Percentiles rank a stretch among this genome's conserved stretches.
phyloP scores from a whole-genome alignment of 2,329 filamentous ascomycete species.

The Alternaria triticimaculans region DNA sequence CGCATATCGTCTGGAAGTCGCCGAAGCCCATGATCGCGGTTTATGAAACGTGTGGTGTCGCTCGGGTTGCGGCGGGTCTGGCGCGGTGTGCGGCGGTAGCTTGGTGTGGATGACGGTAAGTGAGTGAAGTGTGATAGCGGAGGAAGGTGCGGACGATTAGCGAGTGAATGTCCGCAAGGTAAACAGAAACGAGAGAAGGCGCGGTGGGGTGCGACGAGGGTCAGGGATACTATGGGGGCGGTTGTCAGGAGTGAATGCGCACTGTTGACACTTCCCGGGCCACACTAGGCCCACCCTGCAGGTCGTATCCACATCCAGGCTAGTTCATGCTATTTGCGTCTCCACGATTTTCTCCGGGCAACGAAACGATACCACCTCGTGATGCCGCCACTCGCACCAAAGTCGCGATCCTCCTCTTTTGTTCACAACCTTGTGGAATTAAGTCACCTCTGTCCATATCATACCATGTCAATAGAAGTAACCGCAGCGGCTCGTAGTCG shows the following conservation, averaged over 20 bases:
- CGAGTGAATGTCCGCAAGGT: constrained; percentile 29
- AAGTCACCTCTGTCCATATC: neutral
- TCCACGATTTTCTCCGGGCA: neutral
- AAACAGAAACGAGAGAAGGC: constrained; percentile 27
- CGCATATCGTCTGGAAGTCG: constrained; percentile 87
- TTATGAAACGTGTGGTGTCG: constrained; percentile 7
- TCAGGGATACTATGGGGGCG: constrained; percentile 25
- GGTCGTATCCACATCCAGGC: neutral
- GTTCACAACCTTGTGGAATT: accelerated
- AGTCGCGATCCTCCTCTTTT: neutral
- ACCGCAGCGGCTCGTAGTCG: neutral
- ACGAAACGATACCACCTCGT: neutral
- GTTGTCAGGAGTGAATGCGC: constrained; percentile 42
- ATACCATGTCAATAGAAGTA: neutral
- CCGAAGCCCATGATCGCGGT: constrained; percentile 76
- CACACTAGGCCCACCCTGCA: constrained; percentile 13
- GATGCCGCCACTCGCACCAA: neutral
- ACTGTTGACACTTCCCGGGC: constrained; percentile 18
- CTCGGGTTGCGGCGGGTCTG: constrained; percentile 11
- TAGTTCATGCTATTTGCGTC: constrained; percentile 6
- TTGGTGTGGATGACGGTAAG: constrained; percentile 3
- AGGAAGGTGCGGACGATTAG: constrained; percentile 23
- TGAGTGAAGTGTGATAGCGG: constrained; percentile 5
- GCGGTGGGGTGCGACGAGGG: constrained; percentile 30
- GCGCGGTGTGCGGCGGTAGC: constrained; percentile 12